phyloP scores from a whole-genome alignment of 352 stramenopile genomes.

The Globisporangium acanthophoron region DNA sequence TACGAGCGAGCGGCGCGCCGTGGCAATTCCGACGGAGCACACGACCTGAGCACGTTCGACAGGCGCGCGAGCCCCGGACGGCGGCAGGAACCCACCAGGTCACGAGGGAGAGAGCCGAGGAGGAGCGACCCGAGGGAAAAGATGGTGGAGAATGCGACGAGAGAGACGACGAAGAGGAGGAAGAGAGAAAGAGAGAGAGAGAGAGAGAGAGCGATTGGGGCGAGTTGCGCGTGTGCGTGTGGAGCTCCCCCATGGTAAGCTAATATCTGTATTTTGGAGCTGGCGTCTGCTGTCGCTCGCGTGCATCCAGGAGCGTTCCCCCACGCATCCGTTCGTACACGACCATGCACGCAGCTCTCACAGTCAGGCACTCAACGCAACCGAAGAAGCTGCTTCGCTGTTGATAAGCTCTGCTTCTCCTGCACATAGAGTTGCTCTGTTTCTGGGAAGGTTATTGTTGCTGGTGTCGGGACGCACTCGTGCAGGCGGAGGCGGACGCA shows the following conservation, averaged over 20 bases:
- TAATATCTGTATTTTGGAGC: slow-evolving; percentile 41
- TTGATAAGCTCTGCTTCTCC: neutral
- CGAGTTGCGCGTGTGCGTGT: neutral
- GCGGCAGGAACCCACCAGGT: no score
- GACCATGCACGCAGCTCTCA: neutral
- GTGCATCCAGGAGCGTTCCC: no score
- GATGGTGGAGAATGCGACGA: neutral
- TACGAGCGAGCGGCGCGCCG: no score
- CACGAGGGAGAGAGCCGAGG: neutral
- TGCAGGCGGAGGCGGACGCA: neutral
- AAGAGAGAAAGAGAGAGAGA: neutral
- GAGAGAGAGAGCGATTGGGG: neutral
- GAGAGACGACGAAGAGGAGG: neutral
- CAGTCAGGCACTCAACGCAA: neutral
- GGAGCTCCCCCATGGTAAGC: slow-evolving; percentile 29
- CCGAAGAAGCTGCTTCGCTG: neutral
- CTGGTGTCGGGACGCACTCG: no score
- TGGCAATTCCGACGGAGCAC: neutral
- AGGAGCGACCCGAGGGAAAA: slow-evolving; percentile 19
- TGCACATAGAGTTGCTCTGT: neutral
- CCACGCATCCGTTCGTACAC: no score
- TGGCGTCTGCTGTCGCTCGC: no score
- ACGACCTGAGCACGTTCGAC: no score
- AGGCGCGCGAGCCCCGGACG: no score
- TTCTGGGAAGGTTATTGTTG: neutral